Percentiles rank a stretch among this genome's conserved stretches.
Conservation (phyloP, 192 early-diverging fungal species). For the Coemansia sp. region DNA sequence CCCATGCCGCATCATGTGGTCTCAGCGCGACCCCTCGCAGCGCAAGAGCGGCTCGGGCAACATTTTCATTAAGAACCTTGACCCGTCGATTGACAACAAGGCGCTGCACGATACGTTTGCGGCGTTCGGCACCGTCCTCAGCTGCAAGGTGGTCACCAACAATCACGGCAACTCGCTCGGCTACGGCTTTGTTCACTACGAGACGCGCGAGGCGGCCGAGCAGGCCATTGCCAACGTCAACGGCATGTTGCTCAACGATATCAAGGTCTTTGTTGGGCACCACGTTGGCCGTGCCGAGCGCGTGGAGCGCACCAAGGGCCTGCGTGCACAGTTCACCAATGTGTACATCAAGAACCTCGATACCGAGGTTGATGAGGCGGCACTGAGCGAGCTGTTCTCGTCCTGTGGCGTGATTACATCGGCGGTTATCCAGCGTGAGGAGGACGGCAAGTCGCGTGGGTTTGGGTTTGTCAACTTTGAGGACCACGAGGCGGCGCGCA, state of each 20-base stretch:
- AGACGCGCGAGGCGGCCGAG: conserved; percentile 89
- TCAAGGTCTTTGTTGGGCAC: conserved; percentile 91
- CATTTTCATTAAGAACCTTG: conserved; percentile 99
- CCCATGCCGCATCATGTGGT: conserved; percentile 99
- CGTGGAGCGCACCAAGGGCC: conserved; percentile 82
- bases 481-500: conserved; percentile 82
- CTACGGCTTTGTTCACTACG: conserved; percentile 99
- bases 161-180: conserved; percentile 80
- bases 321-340: conserved; percentile 93
- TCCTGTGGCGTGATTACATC: conserved; percentile 84
- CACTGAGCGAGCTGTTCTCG: conserved; percentile 75
- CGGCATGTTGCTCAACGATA: conserved; percentile 99
- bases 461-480: conserved; percentile 99
- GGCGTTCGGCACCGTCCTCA: conserved; percentile 94
- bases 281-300: conserved; percentile 94
- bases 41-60: conserved; percentile 91
- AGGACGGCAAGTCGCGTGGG: conserved; percentile 80
- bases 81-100: conserved; percentile 97
- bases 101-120: conserved; percentile 98
- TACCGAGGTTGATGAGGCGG: conserved; percentile 72
- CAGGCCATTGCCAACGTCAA: conserved; percentile 96
- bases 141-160: conserved; percentile 93
- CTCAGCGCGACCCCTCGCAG: conserved; percentile 94
- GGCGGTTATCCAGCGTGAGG: conserved; percentile 70
- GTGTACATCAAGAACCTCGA: conserved; percentile 97